Base-by-base conservation (phyloP, 164 flowering plant species). In the Amborella trichopoda region DNA sequence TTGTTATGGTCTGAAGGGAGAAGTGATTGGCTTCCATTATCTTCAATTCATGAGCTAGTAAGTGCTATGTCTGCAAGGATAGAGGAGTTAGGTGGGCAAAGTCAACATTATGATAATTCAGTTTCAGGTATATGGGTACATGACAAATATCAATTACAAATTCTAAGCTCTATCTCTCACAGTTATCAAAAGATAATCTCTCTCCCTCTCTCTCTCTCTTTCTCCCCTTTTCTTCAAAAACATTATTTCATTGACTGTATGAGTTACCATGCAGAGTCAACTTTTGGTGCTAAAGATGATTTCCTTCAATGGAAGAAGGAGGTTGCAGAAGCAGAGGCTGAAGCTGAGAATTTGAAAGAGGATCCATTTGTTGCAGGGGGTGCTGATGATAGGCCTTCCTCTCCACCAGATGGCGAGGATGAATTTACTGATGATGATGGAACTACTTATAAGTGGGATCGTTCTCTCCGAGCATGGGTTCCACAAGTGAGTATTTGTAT, bases 341-440 rank as follows among this genome's bases (percentile, higher is more conserved):
- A 49, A 24, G 69, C 40, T 18, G 55, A 20, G 18, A 30, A 11
- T 11, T 23, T 23, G 23, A 28, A 48, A 24, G 57, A 34, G 19
- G 30, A 28, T n/a, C n/a, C n/a, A n/a, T n/a, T n/a, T n/a, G 53
- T 36, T 16, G 28, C 23, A 24, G n/a, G n/a, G n/a, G 60, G 68
- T 67, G 78, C 70, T 51, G 41, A 23, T 25, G 82, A 77, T 6
- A 73, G 80, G 62, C 86, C 93, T 55, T 30, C 44, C 14, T 72
- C 86, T 3, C 96, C 96, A 11, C 96, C 94, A 14, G 96, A 84
- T 28, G 96, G 99, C 26, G 99, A 87, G 59, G 95, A 85, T 34
- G 91, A 91, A 64, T 87, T 91, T 53, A 75, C 76, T 40, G 99
- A 91, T 71, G 99, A 91, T 68, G 99, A 87, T 72, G 99, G 99